Percentiles rank a stretch among this genome's conserved stretches.
Conservation (phyloP, 1,284 basidiomycete species). For the Hortiboletus rubellus region DNA sequence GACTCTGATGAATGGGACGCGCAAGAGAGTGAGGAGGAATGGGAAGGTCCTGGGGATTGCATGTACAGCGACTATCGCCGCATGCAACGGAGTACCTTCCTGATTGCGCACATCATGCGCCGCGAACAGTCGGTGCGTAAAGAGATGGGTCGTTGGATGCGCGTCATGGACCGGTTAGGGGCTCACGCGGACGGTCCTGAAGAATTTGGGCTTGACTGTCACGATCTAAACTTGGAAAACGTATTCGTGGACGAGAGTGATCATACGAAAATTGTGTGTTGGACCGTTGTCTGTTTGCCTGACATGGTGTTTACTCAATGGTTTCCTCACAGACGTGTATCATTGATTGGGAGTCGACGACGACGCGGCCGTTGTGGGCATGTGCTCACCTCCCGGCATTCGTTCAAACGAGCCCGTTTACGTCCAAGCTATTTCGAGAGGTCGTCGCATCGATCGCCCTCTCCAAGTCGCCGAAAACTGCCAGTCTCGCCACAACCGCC, state of each 20-base stretch:
- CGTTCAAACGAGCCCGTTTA: slow-evolving; percentile 71
- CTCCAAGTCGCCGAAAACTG: slow-evolving; percentile 24
- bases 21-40: slow-evolving; percentile 74
- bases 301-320: neutral
- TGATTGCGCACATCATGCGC: slow-evolving; percentile 63
- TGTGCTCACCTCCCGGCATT: slow-evolving; percentile 79
- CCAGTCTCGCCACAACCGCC: slow-evolving; percentile 43
- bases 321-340: slow-evolving; percentile 60
- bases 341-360: slow-evolving; percentile 85
- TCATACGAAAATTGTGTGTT: slow-evolving; percentile 64
- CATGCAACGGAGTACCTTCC: slow-evolving; percentile 73
- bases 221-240: slow-evolving; percentile 78
- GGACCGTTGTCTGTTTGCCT: neutral
- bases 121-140: slow-evolving; percentile 59
- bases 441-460: slow-evolving; percentile 46
- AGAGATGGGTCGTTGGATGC: slow-evolving; percentile 70
- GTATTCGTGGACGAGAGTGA: slow-evolving; percentile 74
- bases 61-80: slow-evolving; percentile 80
- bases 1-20: slow-evolving; percentile 72
- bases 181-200: slow-evolving; percentile 38
- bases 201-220: slow-evolving; percentile 72
- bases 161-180: slow-evolving; percentile 60
- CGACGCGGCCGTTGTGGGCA: slow-evolving; percentile 77
- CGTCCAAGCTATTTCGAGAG: slow-evolving; percentile 64
- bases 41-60: slow-evolving; percentile 67